Conservation (phyloP, 768 basidiomycete genomes). For the Termitomyces sp. region DNA sequence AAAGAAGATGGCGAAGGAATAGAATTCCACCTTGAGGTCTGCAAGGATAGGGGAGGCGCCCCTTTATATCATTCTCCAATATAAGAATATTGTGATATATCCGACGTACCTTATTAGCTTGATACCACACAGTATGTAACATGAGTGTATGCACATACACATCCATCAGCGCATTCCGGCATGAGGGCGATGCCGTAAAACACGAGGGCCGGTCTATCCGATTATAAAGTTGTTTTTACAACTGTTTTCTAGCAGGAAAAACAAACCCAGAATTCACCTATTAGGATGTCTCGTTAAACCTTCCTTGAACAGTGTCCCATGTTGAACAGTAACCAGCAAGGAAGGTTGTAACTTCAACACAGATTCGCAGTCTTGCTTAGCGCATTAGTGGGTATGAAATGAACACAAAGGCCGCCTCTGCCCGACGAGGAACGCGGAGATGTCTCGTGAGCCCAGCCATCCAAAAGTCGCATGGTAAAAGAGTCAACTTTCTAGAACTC, state of each 20-base stretch:
- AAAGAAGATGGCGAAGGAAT: neutral
- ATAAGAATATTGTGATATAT: neutral
- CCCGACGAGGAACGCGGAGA: neutral
- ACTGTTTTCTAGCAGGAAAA: neutral
- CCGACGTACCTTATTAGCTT: neutral
- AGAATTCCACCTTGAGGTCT: neutral
- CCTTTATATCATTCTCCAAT: constrained; percentile 6
- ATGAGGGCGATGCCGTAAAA: neutral
- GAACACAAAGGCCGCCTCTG: neutral
- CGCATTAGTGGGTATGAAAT: neutral
- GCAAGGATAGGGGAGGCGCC: constrained; percentile 1
- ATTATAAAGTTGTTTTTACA: neutral
- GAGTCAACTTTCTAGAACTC: too few relatives aligned
- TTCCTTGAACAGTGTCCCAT: neutral
- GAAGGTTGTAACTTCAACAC: neutral
- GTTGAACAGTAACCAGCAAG: neutral
- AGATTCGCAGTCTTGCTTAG: neutral
- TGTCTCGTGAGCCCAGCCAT: too few relatives aligned
- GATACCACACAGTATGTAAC: neutral
- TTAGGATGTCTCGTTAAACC: neutral
- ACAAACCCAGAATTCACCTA: neutral
- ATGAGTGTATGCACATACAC: neutral
- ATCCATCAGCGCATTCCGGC: neutral
- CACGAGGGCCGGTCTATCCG: neutral
- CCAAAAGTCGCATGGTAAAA: neutral